These are phyloP conservation scores for Pelargonium nanum DNA, from an alignment of 345 rosid genomes.

Conservation along the genomic window DNA sequence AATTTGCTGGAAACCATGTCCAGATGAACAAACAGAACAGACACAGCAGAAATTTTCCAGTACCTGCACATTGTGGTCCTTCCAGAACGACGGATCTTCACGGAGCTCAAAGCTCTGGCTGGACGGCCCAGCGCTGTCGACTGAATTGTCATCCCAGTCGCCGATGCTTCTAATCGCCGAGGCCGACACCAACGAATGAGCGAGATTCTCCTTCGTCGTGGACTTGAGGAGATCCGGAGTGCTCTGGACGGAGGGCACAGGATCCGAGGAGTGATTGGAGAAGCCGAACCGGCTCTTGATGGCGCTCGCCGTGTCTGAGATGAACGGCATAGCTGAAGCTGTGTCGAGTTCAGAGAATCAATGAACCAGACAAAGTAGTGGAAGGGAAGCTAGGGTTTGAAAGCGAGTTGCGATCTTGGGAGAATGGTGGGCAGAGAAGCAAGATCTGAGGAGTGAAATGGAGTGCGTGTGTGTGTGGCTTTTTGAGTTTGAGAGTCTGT, in stretches of 20 bases:
- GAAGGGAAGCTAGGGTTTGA: conserved; percentile 7
- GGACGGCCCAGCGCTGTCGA: conserved; percentile 17
- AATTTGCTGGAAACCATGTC: background rate
- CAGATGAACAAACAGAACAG: background rate
- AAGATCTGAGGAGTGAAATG: background rate
- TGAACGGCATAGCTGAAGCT: conserved; percentile 46
- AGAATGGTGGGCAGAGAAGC: background rate
- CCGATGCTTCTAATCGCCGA: conserved; percentile 26
- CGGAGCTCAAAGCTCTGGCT: conserved; percentile 51
- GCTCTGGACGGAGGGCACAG: conserved; percentile 25
- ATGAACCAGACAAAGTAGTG: background rate
- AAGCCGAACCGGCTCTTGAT: conserved; percentile 82
- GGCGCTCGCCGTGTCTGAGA: conserved; percentile 73
- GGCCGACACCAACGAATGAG: conserved; percentile 26
- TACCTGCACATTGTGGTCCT: conserved; percentile 94
- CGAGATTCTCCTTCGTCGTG: conserved; percentile 24
- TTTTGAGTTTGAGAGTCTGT: background rate
- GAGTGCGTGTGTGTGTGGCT: background rate
- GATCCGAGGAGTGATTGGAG: conserved; percentile 46
- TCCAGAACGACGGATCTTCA: conserved; percentile 95
- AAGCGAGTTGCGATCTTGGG: background rate
- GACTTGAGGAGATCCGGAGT: conserved; percentile 47
- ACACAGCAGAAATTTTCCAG: background rate
- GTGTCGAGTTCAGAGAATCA: background rate
- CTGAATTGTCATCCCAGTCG: conserved; percentile 37